Base-by-base conservation (phyloP, 2,329 filamentous ascomycete genomes). In the Ophiostoma perfectum region DNA sequence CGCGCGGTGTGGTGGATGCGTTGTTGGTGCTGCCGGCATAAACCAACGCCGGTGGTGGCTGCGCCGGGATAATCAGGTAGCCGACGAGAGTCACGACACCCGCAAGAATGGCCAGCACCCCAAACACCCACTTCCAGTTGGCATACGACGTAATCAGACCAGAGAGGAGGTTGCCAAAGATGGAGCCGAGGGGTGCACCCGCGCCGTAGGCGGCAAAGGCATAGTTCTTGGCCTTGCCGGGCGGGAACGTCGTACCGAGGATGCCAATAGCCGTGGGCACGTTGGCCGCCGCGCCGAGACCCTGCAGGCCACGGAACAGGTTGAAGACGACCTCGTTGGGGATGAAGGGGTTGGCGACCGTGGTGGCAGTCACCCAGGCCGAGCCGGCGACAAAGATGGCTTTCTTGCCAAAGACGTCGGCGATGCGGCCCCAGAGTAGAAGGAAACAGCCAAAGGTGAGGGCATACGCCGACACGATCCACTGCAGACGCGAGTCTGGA, bases 201-300 rank as follows among this genome's bases (percentile, higher is more conserved):
- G 87, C 87, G 18, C 84, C 82, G 69, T 89, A 90, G 36, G 83
- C 81, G 49, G 84, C 85, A 72, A 91, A 90, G 1, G 88, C 88
- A 74, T 90, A 89, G 73, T 89, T 90, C 77, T 90, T 90, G 4
- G 87, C 85, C 71, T 85, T 87, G 0, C 88, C 87, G 0, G 88
- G 87, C 0, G 84, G 84, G 67, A 91, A 91, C 0, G 86, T 90
- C 1, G 85, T 84, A 0, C 88, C 88, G 2, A 91, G 76, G 52
- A 91, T 90, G 0, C 89, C 89, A 73, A 91, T 86, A 0, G 88
- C 89, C 0, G 88, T 90, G 0, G 89, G 88, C 0, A 90, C 86
- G 73, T 89, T 90, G 16, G 88, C 87, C 1, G 89, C 88, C 39
- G 86, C 86, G 1, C 88, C 88, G 66, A 91, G 75, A 1, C 89